These are phyloP conservation scores for Chaetomiaceae sp. DNA, from an alignment of 2,329 filamentous ascomycete species.

Conservation along the genomic window DNA sequence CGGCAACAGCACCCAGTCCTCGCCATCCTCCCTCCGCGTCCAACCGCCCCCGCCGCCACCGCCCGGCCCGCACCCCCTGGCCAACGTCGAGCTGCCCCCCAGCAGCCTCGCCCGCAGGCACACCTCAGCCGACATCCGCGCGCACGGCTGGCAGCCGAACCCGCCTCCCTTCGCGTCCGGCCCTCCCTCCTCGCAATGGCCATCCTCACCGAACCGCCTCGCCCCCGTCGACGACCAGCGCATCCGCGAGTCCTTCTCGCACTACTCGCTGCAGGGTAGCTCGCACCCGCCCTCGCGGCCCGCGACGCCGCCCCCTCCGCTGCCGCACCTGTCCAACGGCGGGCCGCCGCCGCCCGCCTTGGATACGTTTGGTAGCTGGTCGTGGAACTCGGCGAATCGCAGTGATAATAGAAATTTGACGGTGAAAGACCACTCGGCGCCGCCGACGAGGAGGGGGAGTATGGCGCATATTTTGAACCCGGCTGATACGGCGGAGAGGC, in stretches of 20 bases:
- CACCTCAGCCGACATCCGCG: constrained; percentile 91
- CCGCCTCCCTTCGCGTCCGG: constrained; percentile 64
- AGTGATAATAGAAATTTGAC: constrained; percentile 45
- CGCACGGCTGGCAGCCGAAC: constrained; percentile 69
- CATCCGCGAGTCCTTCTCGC: constrained; percentile 52
- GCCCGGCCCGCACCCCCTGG: constrained; percentile 38
- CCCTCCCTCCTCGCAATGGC: constrained; percentile 47
- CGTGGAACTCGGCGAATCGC: constrained; percentile 49
- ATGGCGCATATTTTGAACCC: constrained; percentile 63
- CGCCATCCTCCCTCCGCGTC: constrained; percentile 68
- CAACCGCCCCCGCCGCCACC: constrained; percentile 60
- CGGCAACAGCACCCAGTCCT: constrained; percentile 62
- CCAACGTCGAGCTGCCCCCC: constrained; percentile 13
- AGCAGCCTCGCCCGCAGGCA: constrained; percentile 43
- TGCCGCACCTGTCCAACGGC: constrained; percentile 45
- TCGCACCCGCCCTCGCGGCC: constrained; percentile 50
- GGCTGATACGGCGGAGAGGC: constrained; percentile 51
- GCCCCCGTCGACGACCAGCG: constrained; percentile 49
- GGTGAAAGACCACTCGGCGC: constrained; percentile 52
- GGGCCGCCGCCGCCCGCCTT: constrained; percentile 27
- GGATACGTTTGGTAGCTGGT: constrained; percentile 53
- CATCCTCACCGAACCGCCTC: constrained; percentile 49
- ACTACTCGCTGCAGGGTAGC: constrained; percentile 47
- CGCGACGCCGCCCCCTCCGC: constrained; percentile 50
- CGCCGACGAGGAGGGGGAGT: constrained; percentile 54